Evolutionary conservation across 108 stramenopile genomes (phyloP), one percentile per base, ranked within the genome.

Genomic region (Fragilaria crotonensis): DNA sequence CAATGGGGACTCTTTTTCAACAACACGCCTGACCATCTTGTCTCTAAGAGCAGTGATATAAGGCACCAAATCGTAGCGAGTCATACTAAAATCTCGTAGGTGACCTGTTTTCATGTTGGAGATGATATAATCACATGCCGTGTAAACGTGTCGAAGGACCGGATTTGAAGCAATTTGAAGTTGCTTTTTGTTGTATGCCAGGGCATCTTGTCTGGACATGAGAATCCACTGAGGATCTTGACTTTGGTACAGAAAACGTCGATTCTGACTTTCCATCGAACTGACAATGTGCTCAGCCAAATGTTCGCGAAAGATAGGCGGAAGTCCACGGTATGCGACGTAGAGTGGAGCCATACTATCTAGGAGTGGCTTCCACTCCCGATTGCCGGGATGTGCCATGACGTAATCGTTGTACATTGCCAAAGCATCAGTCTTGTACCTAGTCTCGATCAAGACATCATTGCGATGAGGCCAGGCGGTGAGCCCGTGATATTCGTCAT

Each of bases 391-490:
- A 30, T 71, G 74, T 11, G 45, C 33, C 33, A 62, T 61, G 14
- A 70, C 11, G 30, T 59, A 67, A 25, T 71, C 63, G 26, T 67
- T 58, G 56, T 57, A 54, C 45, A 58, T 51, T 18, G 22, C 57
- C 33, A 70, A 49, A 19, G 51, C 53, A 2, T 20, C 2, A 14
- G 45, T 47, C n/a, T 27, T 59, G 33, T 64, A 62, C 21, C 65
- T 41, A 23, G 55, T 62, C 32, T 63, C 69, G 11, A 76, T 52
- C n/a, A 76, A 45, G 30, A 70, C 74, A 67, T 76, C 69, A 45
- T 21, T 19, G 14, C 27, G 54, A 19, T 33, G 3, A 32, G 54
- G 54, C n/a, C n/a, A 25, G 25, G 2, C 25, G 25, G 5, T 52
- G 18, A 5, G 51, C 18, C 51, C 51, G 18, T 21, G 18, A 25